Evolutionary conservation across 352 stramenopile species (phyloP).

Genomic region (Phytophthora hybrid): DNA sequence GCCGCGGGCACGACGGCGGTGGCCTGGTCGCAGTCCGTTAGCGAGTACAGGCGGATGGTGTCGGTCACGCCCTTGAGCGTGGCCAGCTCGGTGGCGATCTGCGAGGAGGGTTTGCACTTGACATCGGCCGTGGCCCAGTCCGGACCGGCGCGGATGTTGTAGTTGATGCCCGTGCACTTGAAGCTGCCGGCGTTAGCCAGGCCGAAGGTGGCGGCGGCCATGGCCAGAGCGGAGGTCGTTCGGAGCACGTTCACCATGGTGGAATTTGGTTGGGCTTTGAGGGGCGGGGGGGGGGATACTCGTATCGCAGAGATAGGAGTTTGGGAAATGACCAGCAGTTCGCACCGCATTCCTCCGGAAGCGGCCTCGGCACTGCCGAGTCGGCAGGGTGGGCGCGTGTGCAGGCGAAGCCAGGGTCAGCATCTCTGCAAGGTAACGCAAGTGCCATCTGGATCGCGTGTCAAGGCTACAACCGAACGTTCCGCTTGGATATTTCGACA

Average conservation of each 20-base stretch:
- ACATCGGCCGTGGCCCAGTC: conserved; percentile 55
- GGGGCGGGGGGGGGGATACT: not conserved
- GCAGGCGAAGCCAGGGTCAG: not conserved
- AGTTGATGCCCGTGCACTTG: conserved; percentile 74
- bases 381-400: no score
- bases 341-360: not conserved
- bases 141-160: conserved; percentile 70
- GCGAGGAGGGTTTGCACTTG: conserved; percentile 64
- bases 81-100: conserved; percentile 60
- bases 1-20: conserved; percentile 47
- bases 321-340: no score
- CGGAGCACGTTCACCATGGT: conserved; percentile 49
- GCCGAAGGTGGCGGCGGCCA: conserved; percentile 33
- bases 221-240: conserved; percentile 37
- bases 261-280: not conserved
- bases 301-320: not conserved
- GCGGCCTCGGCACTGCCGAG: no score
- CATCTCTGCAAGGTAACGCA: not conserved
- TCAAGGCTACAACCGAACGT: not conserved
- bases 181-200: conserved; percentile 42
- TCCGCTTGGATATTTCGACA: not conserved
- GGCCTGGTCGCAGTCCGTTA: conserved; percentile 62
- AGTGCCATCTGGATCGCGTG: not conserved
- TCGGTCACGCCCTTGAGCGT: conserved; percentile 57
- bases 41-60: conserved; percentile 60